Evolutionary conservation across 768 basidiomycete species (phyloP), one percentile per base, ranked within the genome.

Genomic region (Tricholoma hemisulphureum): DNA sequence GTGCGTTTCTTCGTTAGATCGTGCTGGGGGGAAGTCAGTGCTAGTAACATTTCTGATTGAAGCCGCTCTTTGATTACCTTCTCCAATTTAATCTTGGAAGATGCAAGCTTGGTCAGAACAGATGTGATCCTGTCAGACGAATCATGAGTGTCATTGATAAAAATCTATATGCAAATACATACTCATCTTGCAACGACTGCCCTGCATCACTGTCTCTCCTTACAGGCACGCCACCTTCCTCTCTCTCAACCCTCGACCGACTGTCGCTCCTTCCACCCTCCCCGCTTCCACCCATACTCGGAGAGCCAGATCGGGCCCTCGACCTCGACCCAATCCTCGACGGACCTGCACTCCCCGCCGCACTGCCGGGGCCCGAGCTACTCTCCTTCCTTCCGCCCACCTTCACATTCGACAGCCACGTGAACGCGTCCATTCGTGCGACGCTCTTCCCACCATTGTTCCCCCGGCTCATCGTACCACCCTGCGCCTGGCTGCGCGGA

Each of bases 31-130:
- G 16, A 62, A 6, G 7, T 18, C 23, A 10, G n/a, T 2, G 23
- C 18, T 7, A 18, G 13, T 9, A 4, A 6, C 24, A 13, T 14
- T 28, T 49, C 26, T 28, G 8, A 18, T 28, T 56, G 62, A 29
- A 10, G 39, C 29, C 14, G 64, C 52, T 29, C 3, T n/a, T 16
- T 20, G 50, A 72, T 11, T 55, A 89, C 92, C 80, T 92, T 94
- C 68, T 96, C 95, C 10, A 95, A 83, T 60, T 88, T 91, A 65
- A 93, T 84, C 66, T 89, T 91, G 8, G 83, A 82, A 0, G 83
- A 75, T 7, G 80, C 72, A 21, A 94, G 79, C 62, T 82, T 86
- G 6, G 79, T 84, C 29, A 91, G 74, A 7, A 91, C 91, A 7
- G 83, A 80, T 1, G 87, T 89, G 60, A 93, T 85, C 70, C 91